A percentile compares a stretch with the other conserved stretches of the same genome.
phyloP scores from a whole-genome alignment of 257 asterid genomes.

The Salvia splendens region DNA sequence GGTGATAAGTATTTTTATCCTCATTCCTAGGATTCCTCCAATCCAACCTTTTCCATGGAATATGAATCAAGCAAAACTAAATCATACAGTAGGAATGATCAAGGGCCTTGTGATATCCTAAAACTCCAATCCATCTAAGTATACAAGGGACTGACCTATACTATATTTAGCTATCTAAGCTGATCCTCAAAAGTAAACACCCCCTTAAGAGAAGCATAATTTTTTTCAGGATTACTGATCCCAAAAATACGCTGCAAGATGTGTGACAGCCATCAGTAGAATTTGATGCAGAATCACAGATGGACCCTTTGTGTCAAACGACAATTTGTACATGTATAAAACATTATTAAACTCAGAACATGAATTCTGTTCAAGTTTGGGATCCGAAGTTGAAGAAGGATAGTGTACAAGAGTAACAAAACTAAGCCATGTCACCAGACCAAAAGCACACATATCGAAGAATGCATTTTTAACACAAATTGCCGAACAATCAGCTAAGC shows the following conservation, averaged over 20 bases:
- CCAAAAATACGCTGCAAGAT: constrained; percentile 19
- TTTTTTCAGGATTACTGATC: neutral
- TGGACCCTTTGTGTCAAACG: neutral
- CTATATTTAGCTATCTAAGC: too few relatives aligned
- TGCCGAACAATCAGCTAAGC: neutral
- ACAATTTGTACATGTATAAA: neutral
- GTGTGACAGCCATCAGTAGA: constrained; percentile 18
- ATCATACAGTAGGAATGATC: too few relatives aligned
- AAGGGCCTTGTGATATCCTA: too few relatives aligned
- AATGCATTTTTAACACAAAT: neutral
- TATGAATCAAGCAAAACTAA: too few relatives aligned
- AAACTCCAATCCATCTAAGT: too few relatives aligned
- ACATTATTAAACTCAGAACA: constrained; percentile 2
- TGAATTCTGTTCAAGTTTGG: neutral
- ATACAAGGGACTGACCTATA: too few relatives aligned
- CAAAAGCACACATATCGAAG: constrained; percentile 14
- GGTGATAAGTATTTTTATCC: too few relatives aligned
- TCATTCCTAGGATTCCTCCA: too few relatives aligned
- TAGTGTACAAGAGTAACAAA: constrained; percentile 3
- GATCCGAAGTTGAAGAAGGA: constrained; percentile 28
- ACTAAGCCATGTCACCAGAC: constrained; percentile 9
- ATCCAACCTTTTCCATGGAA: too few relatives aligned
- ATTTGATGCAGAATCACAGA: constrained; percentile 22
- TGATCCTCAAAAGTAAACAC: too few relatives aligned
- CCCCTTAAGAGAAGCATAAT: too few relatives aligned